Conservation (phyloP, 108 stramenopile genomes). For the Discostella pseudostelligera region DNA sequence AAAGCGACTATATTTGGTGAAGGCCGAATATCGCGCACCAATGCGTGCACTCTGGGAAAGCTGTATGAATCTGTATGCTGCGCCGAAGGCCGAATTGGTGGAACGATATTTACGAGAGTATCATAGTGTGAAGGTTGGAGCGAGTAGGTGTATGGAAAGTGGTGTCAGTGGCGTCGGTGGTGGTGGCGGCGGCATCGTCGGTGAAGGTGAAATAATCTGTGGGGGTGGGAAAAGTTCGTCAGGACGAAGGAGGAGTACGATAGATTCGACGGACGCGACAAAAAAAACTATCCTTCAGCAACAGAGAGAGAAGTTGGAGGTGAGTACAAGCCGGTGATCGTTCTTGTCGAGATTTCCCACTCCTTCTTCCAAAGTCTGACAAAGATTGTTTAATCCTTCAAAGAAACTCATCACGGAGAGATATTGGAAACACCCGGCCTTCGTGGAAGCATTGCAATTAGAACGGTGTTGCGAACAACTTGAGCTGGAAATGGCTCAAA, state of each 20-base stretch:
- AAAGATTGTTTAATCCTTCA: neutral
- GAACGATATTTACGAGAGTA: slow-evolving; percentile 48
- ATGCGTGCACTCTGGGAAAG: slow-evolving; percentile 83
- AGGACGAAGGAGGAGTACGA: slow-evolving; percentile 16
- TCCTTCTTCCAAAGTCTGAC: neutral
- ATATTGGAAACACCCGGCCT: slow-evolving; percentile 60
- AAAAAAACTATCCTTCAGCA: slow-evolving; percentile 19
- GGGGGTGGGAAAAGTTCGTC: neutral
- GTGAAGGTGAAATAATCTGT: neutral
- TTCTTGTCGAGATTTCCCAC: neutral
- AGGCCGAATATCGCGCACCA: slow-evolving; percentile 88
- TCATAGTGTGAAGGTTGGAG: slow-evolving; percentile 18
- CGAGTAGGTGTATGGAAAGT: neutral
- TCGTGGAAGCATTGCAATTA: slow-evolving; percentile 72
- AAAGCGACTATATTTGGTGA: slow-evolving; percentile 85
- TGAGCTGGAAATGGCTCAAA: slow-evolving; percentile 72
- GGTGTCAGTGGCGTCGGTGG: neutral
- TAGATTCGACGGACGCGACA: slow-evolving; percentile 3
- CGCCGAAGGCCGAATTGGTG: slow-evolving; percentile 73
- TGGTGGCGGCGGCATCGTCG: neutral
- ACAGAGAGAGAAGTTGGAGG: slow-evolving; percentile 18
- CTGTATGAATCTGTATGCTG: slow-evolving; percentile 69
- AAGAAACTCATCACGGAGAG: slow-evolving; percentile 45
- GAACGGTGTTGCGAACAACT: slow-evolving; percentile 68
- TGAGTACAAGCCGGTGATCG: neutral